phyloP scores from a whole-genome alignment of 495 filamentous ascomycete species.

The Paragyromitra xinjiangensis region DNA sequence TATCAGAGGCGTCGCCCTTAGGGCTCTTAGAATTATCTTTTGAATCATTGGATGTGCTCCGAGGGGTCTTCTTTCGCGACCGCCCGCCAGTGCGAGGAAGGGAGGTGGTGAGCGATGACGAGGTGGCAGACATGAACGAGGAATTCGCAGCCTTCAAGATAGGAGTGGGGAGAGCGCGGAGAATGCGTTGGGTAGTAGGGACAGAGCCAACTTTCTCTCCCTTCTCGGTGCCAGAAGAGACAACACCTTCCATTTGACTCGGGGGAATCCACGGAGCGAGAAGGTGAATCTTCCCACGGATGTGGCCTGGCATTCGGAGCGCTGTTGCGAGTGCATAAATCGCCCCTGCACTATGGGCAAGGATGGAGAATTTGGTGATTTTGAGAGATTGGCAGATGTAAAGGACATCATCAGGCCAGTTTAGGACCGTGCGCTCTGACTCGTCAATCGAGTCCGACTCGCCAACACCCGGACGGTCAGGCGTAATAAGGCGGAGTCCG shows the following conservation, averaged over 20 bases:
- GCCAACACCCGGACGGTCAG: conserved; percentile 92
- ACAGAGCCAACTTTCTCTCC: conserved; percentile 66
- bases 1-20: conserved; percentile 57
- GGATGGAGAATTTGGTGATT: conserved; percentile 94
- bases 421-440: conserved; percentile 81
- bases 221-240: conserved; percentile 55
- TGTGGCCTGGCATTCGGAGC: conserved; percentile 93
- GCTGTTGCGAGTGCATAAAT: conserved; percentile 98
- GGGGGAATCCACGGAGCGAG: conserved; percentile 98
- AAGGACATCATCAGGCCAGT: conserved; percentile 97
- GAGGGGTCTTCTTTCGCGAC: conserved; percentile 66
- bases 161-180: conserved; percentile 88
- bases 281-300: conserved; percentile 92
- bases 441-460: conserved; percentile 86
- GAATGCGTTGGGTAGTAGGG: conserved; percentile 88
- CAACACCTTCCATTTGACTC: conserved; percentile 86
- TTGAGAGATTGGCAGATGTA: conserved; percentile 92
- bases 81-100: conserved; percentile 70
- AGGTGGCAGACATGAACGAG: conserved; percentile 91
- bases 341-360: conserved; percentile 96
- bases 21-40: conserved; percentile 55
- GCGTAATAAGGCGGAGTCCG: conserved; percentile 88
- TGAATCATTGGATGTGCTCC: conserved; percentile 55
- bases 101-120: conserved; percentile 84
- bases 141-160: conserved; percentile 94